Conservation (phyloP, 768 basidiomycete genomes). For the Strobilomyces dryophilus region DNA sequence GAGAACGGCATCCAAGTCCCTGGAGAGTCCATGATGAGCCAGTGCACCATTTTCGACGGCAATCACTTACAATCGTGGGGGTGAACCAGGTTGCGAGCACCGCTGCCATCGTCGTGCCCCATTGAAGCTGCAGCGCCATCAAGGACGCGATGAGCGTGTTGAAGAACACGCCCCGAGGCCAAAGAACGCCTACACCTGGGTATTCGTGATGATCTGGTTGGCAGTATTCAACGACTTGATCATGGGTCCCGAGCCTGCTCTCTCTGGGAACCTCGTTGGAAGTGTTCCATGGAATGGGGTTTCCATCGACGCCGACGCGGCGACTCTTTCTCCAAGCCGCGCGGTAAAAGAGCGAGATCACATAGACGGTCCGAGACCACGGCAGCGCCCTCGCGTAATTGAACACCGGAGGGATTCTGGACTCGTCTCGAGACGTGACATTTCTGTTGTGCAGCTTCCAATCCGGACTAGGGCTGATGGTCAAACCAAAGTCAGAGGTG, state of each 20-base stretch:
- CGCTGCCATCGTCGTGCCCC: constrained; percentile 30
- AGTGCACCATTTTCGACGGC: background rate
- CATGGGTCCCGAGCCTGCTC: constrained; percentile 16
- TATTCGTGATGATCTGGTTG: background rate
- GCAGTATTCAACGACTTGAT: constrained; percentile 23
- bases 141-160: constrained; percentile 31
- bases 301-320: constrained; percentile 2
- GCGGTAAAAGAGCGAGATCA: constrained; percentile 15
- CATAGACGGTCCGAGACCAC: constrained; percentile 19
- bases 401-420: constrained; percentile 21
- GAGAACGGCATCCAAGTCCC: constrained; percentile 35
- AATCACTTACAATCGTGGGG: constrained; percentile 25
- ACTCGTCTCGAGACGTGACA: constrained; percentile 22
- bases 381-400: constrained; percentile 22
- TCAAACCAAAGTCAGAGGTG: constrained; percentile 11
- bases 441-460: background rate
- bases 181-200: background rate
- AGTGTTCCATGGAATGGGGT: background rate
- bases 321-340: constrained; percentile 9
- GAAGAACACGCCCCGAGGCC: constrained; percentile 22
- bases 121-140: constrained; percentile 30
- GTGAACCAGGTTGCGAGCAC: constrained; percentile 27
- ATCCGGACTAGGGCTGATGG: constrained; percentile 9
- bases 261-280: constrained; percentile 1
- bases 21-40: background rate